phyloP scores from a whole-genome alignment of 1,284 basidiomycete genomes.

The Papiliotrema laurentii region DNA sequence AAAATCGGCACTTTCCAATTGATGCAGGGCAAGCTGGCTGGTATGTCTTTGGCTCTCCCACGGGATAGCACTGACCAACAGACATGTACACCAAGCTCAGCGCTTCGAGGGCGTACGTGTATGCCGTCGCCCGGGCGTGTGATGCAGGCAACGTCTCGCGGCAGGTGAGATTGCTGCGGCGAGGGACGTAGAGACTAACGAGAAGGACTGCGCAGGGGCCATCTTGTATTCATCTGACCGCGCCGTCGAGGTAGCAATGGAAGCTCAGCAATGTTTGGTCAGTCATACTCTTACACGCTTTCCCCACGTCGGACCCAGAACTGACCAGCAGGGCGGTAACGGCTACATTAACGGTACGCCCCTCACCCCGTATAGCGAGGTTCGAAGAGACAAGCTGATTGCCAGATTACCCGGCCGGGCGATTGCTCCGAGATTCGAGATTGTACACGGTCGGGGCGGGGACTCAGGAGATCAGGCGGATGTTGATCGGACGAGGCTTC shows the following conservation, averaged over 20 bases:
- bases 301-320: not conserved
- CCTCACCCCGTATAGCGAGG: not conserved
- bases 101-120: slow-evolving; percentile 84
- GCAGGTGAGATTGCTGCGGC: slow-evolving; percentile 54
- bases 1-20: slow-evolving; percentile 88
- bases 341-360: slow-evolving; percentile 80
- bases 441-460: slow-evolving; percentile 88
- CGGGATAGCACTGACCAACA: slow-evolving; percentile 4
- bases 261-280: slow-evolving; percentile 78
- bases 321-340: slow-evolving; percentile 61
- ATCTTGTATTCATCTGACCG: slow-evolving; percentile 87
- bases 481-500: slow-evolving; percentile 85
- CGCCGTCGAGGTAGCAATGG: slow-evolving; percentile 82
- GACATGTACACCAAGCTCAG: slow-evolving; percentile 96
- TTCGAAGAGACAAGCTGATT: not conserved
- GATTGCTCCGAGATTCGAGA: slow-evolving; percentile 76
- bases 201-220: slow-evolving; percentile 83
- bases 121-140: slow-evolving; percentile 84
- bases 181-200: not conserved
- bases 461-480: slow-evolving; percentile 83
- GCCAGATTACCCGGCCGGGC: slow-evolving; percentile 78
- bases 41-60: slow-evolving; percentile 14
- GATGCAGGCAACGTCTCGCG: slow-evolving; percentile 77
- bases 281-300: slow-evolving; percentile 8
- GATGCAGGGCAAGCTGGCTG: slow-evolving; percentile 74